These are phyloP conservation scores for Lodderomyces margitis DNA, from an alignment of 1,139 yeast species.

Conservation along the genomic window DNA sequence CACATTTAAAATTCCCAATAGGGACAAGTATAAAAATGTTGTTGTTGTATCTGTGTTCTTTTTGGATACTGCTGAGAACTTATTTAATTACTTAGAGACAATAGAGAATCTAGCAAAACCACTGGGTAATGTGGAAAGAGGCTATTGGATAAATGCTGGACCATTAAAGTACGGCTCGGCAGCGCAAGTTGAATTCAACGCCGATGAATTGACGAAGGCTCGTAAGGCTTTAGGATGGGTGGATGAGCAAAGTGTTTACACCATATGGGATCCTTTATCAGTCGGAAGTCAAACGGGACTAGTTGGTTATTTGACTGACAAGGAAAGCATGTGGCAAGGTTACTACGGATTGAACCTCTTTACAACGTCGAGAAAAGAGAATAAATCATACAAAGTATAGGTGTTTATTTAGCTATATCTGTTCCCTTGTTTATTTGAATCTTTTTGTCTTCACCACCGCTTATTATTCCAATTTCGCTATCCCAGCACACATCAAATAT, in stretches of 20 bases:
- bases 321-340: slow-evolving; percentile 70
- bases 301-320: slow-evolving; percentile 60
- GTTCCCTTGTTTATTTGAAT: slow-evolving; percentile 75
- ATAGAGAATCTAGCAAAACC: slow-evolving; percentile 48
- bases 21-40: slow-evolving; percentile 40
- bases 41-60: slow-evolving; percentile 72
- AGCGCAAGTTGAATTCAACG: slow-evolving; percentile 70
- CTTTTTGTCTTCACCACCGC: slow-evolving; percentile 94
- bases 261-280: slow-evolving; percentile 10
- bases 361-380: slow-evolving; percentile 30
- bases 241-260: slow-evolving; percentile 25
- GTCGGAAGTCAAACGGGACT: slow-evolving; percentile 27
- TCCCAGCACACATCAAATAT: slow-evolving; percentile 92
- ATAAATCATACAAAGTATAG: slow-evolving; percentile 10
- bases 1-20: slow-evolving; percentile 35
- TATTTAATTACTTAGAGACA: slow-evolving; percentile 67
- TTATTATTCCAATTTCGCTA: slow-evolving; percentile 70
- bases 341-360: slow-evolving; percentile 64
- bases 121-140: slow-evolving; percentile 32
- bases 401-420: slow-evolving; percentile 30
- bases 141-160: slow-evolving; percentile 81
- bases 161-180: slow-evolving; percentile 89
- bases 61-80: slow-evolving; percentile 83
- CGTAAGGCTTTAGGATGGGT: slow-evolving; percentile 63
- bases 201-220: slow-evolving; percentile 57